These are phyloP conservation scores for Mrakia hoshinonis DNA, from an alignment of 768 basidiomycete species.

Conservation along the genomic window DNA sequence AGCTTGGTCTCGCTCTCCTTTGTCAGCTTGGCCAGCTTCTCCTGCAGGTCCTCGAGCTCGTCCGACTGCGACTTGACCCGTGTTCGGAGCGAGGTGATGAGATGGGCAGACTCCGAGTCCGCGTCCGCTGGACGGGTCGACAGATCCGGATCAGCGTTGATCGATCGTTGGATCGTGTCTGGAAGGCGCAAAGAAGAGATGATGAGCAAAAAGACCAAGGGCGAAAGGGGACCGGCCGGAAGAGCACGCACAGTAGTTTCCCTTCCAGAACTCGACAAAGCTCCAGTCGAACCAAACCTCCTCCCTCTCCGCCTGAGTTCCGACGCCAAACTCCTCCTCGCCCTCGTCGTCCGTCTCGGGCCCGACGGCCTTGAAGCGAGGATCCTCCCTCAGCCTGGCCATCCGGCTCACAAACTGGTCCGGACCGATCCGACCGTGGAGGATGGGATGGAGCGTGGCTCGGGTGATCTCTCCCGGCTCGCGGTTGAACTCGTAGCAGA, in stretches of 20 bases:
- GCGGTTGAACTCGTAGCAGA: slow-evolving; percentile 93
- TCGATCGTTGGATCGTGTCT: slow-evolving; percentile 70
- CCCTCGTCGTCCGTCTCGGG: slow-evolving; percentile 58
- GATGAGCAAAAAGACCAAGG: background rate
- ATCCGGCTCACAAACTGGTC: slow-evolving; percentile 82
- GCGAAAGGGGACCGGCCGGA: background rate
- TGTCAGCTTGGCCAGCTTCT: slow-evolving; percentile 36
- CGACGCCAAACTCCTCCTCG: slow-evolving; percentile 21
- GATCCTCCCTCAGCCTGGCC: slow-evolving; percentile 79
- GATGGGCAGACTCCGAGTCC: slow-evolving; percentile 63
- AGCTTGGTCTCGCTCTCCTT: slow-evolving; percentile 32
- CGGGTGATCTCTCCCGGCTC: slow-evolving; percentile 94
- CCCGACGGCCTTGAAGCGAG: slow-evolving; percentile 78
- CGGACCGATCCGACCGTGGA: slow-evolving; percentile 72
- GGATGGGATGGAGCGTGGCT: slow-evolving; percentile 83
- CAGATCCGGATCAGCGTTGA: slow-evolving; percentile 61
- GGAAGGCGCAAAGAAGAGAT: slow-evolving; percentile 12
- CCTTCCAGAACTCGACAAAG: slow-evolving; percentile 98
- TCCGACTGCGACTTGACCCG: slow-evolving; percentile 67
- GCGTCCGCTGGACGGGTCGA: slow-evolving; percentile 57
- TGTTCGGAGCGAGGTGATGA: slow-evolving; percentile 74
- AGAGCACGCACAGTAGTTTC: slow-evolving; percentile 71
- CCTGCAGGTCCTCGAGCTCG: slow-evolving; percentile 43
- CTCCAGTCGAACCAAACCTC: slow-evolving; percentile 93
- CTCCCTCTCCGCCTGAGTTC: slow-evolving; percentile 52